Evolutionary conservation across 768 basidiomycete genomes (phyloP).

Genomic region (Neoboletus brunneissimus): DNA sequence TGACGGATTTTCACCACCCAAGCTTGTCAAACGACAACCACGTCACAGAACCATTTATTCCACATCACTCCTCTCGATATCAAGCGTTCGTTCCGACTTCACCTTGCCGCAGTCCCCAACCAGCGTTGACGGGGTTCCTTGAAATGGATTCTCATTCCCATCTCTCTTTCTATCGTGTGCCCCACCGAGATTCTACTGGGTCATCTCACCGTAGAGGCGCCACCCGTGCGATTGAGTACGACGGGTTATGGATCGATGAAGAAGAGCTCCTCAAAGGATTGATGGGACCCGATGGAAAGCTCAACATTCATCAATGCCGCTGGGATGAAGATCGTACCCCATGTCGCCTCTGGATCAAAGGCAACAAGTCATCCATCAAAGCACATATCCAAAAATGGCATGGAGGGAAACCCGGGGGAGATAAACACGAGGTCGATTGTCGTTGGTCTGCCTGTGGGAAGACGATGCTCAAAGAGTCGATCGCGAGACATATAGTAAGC

Average conservation of each 20-base stretch:
- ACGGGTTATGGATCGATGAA: slow-evolving; percentile 13
- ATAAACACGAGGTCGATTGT: slow-evolving; percentile 8
- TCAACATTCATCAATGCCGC: slow-evolving; percentile 9
- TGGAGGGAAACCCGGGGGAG: slow-evolving; percentile 3
- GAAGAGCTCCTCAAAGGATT: slow-evolving; percentile 8
- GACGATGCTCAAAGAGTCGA: slow-evolving; percentile 25
- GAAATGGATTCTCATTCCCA: not conserved
- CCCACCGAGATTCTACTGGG: not conserved
- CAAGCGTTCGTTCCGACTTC: not conserved
- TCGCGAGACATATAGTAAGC: slow-evolving; percentile 15
- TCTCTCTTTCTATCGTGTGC: no score
- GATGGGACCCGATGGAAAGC: not conserved
- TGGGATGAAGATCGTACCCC: slow-evolving; percentile 9
- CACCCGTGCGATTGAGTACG: slow-evolving; percentile 3
- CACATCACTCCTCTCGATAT: not conserved
- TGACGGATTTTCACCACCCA: not conserved
- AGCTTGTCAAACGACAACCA: not conserved
- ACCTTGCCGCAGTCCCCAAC: not conserved
- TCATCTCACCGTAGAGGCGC: not conserved
- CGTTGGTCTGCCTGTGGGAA: slow-evolving; percentile 14
- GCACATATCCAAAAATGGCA: slow-evolving; percentile 21
- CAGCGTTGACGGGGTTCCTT: not conserved
- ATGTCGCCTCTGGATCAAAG: slow-evolving; percentile 18
- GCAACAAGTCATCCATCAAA: slow-evolving; percentile 13
- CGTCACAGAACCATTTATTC: not conserved